Percentiles rank a stretch among this genome's conserved stretches.
phyloP scores from a whole-genome alignment of 202 grass and related monocot species.

The Zizania palustris region DNA sequence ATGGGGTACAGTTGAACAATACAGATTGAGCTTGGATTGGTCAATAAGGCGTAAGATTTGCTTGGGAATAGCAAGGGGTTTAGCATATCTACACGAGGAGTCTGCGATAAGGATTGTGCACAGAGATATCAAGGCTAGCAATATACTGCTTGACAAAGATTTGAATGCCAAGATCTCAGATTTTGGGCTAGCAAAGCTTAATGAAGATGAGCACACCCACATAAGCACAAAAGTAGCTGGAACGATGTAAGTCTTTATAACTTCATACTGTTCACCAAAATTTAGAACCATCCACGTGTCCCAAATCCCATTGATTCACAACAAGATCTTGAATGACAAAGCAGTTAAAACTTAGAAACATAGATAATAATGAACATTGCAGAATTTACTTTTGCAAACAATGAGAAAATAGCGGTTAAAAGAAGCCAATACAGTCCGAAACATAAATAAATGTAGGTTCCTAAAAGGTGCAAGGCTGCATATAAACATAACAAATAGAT shows the following conservation, averaged over 20 bases:
- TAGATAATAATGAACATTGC: neutral
- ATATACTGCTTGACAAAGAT: constrained; percentile 89
- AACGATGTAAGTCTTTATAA: constrained; percentile 68
- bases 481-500: constrained; percentile 1
- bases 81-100: constrained; percentile 89
- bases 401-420: neutral
- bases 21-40: constrained; percentile 78
- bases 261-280: neutral
- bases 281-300: neutral
- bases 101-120: constrained; percentile 84
- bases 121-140: constrained; percentile 97
- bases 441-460: constrained; percentile 4
- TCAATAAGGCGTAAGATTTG: constrained; percentile 78
- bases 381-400: constrained; percentile 15
- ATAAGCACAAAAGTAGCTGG: constrained; percentile 94
- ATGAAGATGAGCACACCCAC: constrained; percentile 84
- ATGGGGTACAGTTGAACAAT: constrained; percentile 46
- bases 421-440: neutral
- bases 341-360: constrained; percentile 45
- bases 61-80: constrained; percentile 84
- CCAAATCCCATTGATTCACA: constrained; percentile 23
- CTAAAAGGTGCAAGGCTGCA: constrained; percentile 1
- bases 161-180: constrained; percentile 92
- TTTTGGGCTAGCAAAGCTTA: constrained; percentile 93
- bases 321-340: constrained; percentile 16